A percentile compares a stretch with the other conserved stretches of the same genome.
phyloP scores from a whole-genome alignment of 2,329 filamentous ascomycete genomes.

The Aspergillus melleus region DNA sequence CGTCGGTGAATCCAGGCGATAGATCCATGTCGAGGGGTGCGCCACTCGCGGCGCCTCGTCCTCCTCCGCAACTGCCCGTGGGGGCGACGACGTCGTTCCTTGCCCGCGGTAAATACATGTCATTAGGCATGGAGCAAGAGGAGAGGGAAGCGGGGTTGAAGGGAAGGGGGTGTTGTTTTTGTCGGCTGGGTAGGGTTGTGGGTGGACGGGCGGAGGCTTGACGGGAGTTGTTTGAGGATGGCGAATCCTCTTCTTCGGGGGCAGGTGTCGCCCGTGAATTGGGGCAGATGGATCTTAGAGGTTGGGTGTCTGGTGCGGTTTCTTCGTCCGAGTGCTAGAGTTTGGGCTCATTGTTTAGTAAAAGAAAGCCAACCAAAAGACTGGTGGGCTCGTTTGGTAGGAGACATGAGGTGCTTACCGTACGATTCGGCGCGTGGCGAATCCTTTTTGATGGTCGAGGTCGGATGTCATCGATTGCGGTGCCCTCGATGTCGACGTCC shows the following conservation, averaged over 20 bases:
- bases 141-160: neutral
- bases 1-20: conserved; percentile 31
- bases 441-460: conserved; percentile 9
- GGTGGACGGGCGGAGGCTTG: neutral
- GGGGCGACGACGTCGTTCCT: neutral
- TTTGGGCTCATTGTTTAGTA: neutral
- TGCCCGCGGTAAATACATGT: neutral
- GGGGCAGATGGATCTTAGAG: neutral
- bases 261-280: neutral
- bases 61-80: neutral
- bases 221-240: conserved; percentile 6
- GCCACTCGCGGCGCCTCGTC: neutral
- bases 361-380: neutral
- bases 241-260: neutral
- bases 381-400: neutral
- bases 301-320: neutral
- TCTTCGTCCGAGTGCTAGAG: neutral
- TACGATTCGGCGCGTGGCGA: conserved; percentile 2
- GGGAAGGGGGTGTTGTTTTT: conserved; percentile 15
- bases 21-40: conserved; percentile 31
- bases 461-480: conserved; percentile 31
- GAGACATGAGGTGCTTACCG: conserved; percentile 6
- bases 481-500: conserved; percentile 80
- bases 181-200: conserved; percentile 26
- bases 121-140: conserved; percentile 8